Evolutionary conservation across 2,329 filamentous ascomycete genomes (phyloP).

Genomic region (Didymella pomorum): DNA sequence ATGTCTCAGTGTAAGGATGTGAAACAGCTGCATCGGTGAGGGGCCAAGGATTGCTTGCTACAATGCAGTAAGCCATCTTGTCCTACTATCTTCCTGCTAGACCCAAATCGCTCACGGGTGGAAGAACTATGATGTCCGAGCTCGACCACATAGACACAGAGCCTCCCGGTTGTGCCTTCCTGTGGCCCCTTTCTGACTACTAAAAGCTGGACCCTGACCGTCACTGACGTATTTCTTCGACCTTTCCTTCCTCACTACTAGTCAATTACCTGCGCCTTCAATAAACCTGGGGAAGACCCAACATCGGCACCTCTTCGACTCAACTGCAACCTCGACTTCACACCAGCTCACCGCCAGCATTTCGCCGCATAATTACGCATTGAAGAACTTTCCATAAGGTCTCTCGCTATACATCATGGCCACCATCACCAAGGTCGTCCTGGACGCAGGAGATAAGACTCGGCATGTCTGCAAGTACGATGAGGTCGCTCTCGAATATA

Average conservation of each 20-base stretch:
- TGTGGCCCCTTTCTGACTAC: constrained; percentile 23
- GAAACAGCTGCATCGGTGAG: constrained; percentile 42
- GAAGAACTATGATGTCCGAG: constrained; percentile 32
- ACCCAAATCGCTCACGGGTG: constrained; percentile 28
- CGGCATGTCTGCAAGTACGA: constrained; percentile 71
- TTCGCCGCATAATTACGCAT: not conserved
- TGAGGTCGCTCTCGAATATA: constrained; percentile 87
- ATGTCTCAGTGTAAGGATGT: constrained; percentile 33
- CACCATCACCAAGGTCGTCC: constrained; percentile 71
- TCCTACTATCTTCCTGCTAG: constrained; percentile 35
- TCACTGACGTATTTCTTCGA: constrained; percentile 11
- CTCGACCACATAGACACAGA: constrained; percentile 38
- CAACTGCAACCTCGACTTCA: not conserved
- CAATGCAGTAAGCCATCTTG: constrained; percentile 39
- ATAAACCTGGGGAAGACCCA: not conserved
- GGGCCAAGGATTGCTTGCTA: constrained; percentile 38
- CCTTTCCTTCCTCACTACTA: constrained; percentile 10
- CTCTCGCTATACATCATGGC: constrained; percentile 50
- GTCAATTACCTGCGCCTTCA: constrained; percentile 5
- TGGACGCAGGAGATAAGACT: constrained; percentile 68
- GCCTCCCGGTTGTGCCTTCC: constrained; percentile 31
- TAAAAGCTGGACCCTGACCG: constrained; percentile 32
- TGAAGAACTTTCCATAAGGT: constrained; percentile 4
- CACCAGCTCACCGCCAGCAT: constrained; percentile 2
- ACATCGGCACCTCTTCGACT: not conserved